Evolutionary conservation across 202 grass and related monocot genomes (phyloP), one percentile per base, ranked within the genome.

Genomic region (Tripidium arundinaceum): DNA sequence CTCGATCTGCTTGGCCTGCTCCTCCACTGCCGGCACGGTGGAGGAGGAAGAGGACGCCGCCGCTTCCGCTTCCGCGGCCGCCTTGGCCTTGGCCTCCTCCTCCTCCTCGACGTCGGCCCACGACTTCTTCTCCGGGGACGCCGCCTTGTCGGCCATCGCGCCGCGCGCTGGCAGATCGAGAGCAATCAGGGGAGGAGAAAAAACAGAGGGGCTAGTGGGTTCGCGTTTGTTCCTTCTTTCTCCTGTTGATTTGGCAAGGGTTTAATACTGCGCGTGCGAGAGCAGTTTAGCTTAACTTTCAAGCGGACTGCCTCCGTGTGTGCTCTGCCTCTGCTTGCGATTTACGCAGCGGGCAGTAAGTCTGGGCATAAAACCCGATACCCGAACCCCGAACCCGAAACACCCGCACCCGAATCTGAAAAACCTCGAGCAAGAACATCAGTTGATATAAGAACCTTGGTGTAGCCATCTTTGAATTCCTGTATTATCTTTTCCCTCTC

Each of bases 381-480:
- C n/a, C n/a, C n/a, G n/a, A n/a, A n/a, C n/a, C n/a, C n/a, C n/a
- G n/a, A n/a, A n/a, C n/a, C n/a, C n/a, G n/a, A n/a, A n/a, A n/a
- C n/a, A n/a, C n/a, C n/a, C n/a, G n/a, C n/a, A n/a, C n/a, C n/a
- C n/a, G n/a, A n/a, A n/a, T n/a, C n/a, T n/a, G n/a, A n/a, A n/a
- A n/a, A n/a, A n/a, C n/a, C n/a, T 47, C 92, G 83, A 87, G 95
- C 95, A 46, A 98, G 88, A 58, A 98, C 88, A 70, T 91, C 95
- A n/a, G 92, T 98, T 54, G 92, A 93, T 84, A 95, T 93, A 72
- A 98, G 95, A 78, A 98, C 92, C 79, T 91, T 93, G 38, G 92
- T 98, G n/a, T 87, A 89, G 27, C 95, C 95, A 84, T 89, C 92
- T 86, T 95, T 95, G 55, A 98, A 98, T 93, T 98, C 95, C 74